Base-by-base conservation (phyloP, 306 rosid species). In the Cucumis hystrix region DNA sequence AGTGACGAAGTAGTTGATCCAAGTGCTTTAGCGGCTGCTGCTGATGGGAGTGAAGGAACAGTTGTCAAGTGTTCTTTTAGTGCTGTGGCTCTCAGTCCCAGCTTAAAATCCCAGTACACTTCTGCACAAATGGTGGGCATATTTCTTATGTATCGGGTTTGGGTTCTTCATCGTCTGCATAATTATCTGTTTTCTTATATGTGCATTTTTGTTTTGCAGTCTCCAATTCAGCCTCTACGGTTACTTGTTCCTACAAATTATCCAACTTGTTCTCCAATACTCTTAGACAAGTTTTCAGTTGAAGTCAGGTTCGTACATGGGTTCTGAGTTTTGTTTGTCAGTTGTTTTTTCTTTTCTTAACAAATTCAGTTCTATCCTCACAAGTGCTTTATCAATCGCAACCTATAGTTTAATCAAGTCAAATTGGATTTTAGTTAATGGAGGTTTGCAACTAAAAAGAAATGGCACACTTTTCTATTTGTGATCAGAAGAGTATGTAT, bases 11-110 rank as follows among this genome's bases (percentile, higher is more conserved):
- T 87, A 58, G 91, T 84, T 75, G 96, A 89, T 88, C 87, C 90
- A 77, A 85, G 89, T 66, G 87, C 86, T 14, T 88, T 87, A 7
- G 93, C 89, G 17, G 89, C 83, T 73, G 84, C 91, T 66, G 81
- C 86, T 71, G 93, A 87, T 77, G 88, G 89, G 39, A 85, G 89
- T 37, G 93, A 92, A 75, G 98, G 98, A 75, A 90, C 91, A 15
- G 40, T 95, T 76, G 96, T 95, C 80, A 95, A 89, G 83, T 95
- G 96, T 82, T 92, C 96, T 83, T 92, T 83, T 83, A 86, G 61
- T 86, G 93, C 97, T 17, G 93, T 92, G 82, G 96, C 98, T 68
- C 92, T 95, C 79, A 88, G 98, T 80, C 89, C 97, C 45, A 82
- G 85, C 85, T 84, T 92, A 86, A 95, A 95, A 84, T 86, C 89